Conservation (phyloP, 1,139 yeast genomes). For the Debaryomyces sp. region DNA sequence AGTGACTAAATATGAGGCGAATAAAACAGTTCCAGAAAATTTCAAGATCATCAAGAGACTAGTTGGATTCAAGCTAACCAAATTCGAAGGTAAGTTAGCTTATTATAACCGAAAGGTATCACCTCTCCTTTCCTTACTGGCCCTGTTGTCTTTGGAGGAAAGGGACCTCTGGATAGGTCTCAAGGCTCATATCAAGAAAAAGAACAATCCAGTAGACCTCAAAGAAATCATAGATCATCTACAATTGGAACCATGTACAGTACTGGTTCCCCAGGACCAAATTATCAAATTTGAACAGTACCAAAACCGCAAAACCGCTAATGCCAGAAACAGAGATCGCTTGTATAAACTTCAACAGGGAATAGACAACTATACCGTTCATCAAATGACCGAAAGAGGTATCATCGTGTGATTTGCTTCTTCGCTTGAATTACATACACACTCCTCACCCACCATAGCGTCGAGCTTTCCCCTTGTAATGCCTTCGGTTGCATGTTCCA, state of each 20-base stretch:
- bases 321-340: constrained; percentile 10
- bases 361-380: constrained; percentile 8
- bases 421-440: background rate
- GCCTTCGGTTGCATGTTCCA: background rate
- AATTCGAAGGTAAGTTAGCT: constrained; percentile 24
- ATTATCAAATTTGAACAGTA: constrained; percentile 4
- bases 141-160: constrained; percentile 16
- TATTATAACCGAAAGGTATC: constrained; percentile 10
- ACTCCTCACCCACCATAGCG: background rate
- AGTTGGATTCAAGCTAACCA: constrained; percentile 18
- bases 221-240: background rate
- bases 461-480: background rate
- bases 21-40: constrained; percentile 24
- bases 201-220: background rate
- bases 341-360: constrained; percentile 10
- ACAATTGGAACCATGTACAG: background rate
- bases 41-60: constrained; percentile 31
- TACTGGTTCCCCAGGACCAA: constrained; percentile 1
- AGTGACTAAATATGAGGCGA: constrained; percentile 9
- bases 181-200: constrained; percentile 8
- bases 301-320: constrained; percentile 6
- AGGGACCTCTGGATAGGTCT: constrained; percentile 17
- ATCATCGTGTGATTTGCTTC: background rate
- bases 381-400: constrained; percentile 9
- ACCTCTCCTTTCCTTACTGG: constrained; percentile 9